phyloP scores from a whole-genome alignment of 106 monocot genomes.

The Dactylorhiza incarnata region DNA sequence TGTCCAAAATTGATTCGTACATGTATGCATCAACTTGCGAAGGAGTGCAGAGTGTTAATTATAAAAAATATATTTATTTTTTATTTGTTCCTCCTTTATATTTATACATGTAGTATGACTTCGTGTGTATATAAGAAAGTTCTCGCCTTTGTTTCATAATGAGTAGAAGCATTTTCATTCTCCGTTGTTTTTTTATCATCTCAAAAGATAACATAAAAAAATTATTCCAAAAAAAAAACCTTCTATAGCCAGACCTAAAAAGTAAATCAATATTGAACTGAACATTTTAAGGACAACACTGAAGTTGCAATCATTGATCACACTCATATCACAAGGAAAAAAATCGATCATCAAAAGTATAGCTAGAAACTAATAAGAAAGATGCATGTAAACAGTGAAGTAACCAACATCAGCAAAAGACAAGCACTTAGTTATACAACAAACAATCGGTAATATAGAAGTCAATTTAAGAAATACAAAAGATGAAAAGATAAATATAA shows the following conservation, averaged over 20 bases:
- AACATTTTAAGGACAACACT: too few relatives aligned
- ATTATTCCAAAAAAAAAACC: too few relatives aligned
- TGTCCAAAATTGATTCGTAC: too few relatives aligned
- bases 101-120: too few relatives aligned
- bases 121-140: too few relatives aligned
- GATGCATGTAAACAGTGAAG: background rate
- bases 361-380: conserved; percentile 2
- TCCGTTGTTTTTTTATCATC: background rate
- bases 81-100: too few relatives aligned
- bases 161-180: too few relatives aligned
- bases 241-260: background rate
- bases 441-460: background rate
- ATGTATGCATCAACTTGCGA: too few relatives aligned
- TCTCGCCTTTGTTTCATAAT: too few relatives aligned
- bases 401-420: background rate
- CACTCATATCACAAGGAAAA: background rate
- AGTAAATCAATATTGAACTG: background rate
- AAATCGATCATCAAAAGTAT: background rate
- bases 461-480: background rate
- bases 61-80: too few relatives aligned
- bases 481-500: background rate
- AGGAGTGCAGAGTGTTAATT: too few relatives aligned
- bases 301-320: too few relatives aligned
- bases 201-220: background rate
- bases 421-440: background rate